Evolutionary conservation across 441 rosid species (phyloP), one percentile per base, ranked within the genome.

Genomic region (Populus trichocarpa): DNA sequence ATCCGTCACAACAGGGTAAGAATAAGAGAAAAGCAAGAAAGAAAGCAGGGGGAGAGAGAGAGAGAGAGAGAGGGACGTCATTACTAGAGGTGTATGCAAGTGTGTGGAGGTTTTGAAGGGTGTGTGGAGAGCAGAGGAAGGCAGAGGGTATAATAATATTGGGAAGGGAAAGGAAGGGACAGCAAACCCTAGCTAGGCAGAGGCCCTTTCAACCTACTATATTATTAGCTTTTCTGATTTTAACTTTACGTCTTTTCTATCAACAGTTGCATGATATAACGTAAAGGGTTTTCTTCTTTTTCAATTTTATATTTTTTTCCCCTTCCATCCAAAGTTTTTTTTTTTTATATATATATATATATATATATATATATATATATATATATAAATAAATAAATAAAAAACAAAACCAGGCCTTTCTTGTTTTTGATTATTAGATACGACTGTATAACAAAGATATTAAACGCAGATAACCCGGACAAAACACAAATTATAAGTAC

Each of bases 181-280:
- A 63, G 79, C 26, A 23, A 68, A 28, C 75, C 72, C 76, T 28
- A 67, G 30, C 61, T 53, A 53, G 61, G n/a, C n/a, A 53, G 61
- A 53, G 61, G 61, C 0, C 61, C 74, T 61, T 33, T 32, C 65
- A 61, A 70, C 46, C 40, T n/a, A 61, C 73, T 69, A 70, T 70
- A 74, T 30, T 40, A 50, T 57, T 50, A 71, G 73, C 70, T 80
- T 73, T 72, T 82, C 77, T 70, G 53, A 18, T 46, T 50, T 50
- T 79, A 25, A 53, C 87, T 83, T 83, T 83, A 85, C 80, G 88
- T 85, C 88, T 74, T 75, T 79, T 85, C 88, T 23, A 75, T 72
- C 84, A 61, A 83, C 81, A 77, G 86, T 81, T 59, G 66, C 74
- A 67, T 81, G 85, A 81, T 79, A 26, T 79, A 53, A 79, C 80